A percentile compares a stretch with the other conserved stretches of the same genome.
These are phyloP conservation scores for Oryza longistaminata DNA, from an alignment of 176 grass and related monocot genomes.

Conservation along the genomic window DNA sequence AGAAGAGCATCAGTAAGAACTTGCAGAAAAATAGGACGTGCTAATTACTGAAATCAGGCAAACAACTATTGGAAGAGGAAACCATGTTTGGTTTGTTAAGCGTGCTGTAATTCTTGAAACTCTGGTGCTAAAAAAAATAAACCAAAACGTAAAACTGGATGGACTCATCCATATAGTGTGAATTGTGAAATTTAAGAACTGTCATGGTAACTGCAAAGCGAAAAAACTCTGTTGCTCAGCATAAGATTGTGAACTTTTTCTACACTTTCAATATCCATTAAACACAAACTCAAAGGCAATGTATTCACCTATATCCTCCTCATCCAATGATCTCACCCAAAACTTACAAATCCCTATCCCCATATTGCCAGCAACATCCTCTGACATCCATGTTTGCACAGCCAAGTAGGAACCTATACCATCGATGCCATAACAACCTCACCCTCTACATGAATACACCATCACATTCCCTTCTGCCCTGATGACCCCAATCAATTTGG, in stretches of 20 bases:
- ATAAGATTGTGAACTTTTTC: background rate
- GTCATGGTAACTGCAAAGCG: background rate
- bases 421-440: background rate
- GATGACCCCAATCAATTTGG: conserved; percentile 3
- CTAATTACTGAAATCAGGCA: conserved; percentile 15
- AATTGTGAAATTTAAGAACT: background rate
- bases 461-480: background rate
- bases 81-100: background rate
- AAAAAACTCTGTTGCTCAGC: background rate
- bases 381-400: background rate
- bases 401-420: background rate
- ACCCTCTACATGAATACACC: background rate
- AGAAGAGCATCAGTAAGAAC: conserved; percentile 31
- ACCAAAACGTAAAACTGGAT: background rate
- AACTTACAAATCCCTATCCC: background rate
- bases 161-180: background rate
- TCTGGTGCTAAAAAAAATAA: conserved; percentile 15
- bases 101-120: background rate
- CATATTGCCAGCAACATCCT: background rate
- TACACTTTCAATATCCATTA: background rate
- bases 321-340: background rate
- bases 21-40: conserved; percentile 7
- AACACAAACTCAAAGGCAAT: background rate
- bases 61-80: background rate
- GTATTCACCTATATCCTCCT: background rate